Evolutionary conservation across 1,139 yeast species (phyloP), one percentile per base, ranked within the genome.

Genomic region (Meyerozyma smithsonii): DNA sequence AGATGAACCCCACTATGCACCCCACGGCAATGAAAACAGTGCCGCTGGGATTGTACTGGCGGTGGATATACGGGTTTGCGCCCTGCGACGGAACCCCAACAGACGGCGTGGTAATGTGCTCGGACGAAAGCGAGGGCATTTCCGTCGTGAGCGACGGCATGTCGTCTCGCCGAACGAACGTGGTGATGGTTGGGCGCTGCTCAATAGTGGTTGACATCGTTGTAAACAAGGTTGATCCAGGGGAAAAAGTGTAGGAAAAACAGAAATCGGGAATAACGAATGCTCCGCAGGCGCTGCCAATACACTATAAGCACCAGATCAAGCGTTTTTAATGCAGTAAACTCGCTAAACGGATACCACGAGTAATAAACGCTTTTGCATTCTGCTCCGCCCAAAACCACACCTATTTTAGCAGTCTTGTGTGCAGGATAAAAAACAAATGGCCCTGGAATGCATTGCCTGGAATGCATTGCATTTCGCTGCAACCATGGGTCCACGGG

Each of bases 1-100:
- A 61, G 12, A 80, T 62, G 19, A 75, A 78, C 1, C 83, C 86
- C 3, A 82, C 78, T 35, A 81, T 69, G 10, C 82, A 69, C 0
- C 94, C 95, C 21, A 84, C 84, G 0, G 86, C 85, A 45, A 86
- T 85, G 59, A 85, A 86, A 3, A 86, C 89, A 0, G 92, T 82
- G 1, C 95, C 95, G 39, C 75, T 69, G 1, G 88, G 85, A 39
- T 71, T 66, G 25, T 54, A 58, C 10, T 77, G 64, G 38, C 69
- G 61, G 46, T 72, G 59, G 28, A 86, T 69, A 53, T 72, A 81
- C 8, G 95, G 95, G 58, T 85, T 85, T 37, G 64, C 57, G 35
- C 56, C 52, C 28, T 69, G 69, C 20, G 80, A 63, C 0, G 95
- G 95, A 4, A 85, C 84, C 1, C 77, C 66, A n/a, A 84, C 70